Evolutionary conservation across 305 asterid species (phyloP), one percentile per base, ranked within the genome.

Genomic region (Solanum aculeatissimum): DNA sequence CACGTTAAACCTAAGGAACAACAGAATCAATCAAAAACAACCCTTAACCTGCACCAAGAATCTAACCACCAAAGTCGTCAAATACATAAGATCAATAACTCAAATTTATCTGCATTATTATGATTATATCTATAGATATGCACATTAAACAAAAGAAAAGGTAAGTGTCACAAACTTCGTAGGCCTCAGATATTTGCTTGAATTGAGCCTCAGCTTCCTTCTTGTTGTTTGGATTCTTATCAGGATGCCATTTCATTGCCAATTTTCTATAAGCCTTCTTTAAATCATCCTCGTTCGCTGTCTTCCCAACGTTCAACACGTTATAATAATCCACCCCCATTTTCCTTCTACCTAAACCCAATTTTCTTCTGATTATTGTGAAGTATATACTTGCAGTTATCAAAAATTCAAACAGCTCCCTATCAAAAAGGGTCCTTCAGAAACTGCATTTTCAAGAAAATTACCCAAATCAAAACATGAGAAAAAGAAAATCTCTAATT

Each of bases 201-300:
- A 96, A 96, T 89, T 89, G 90, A 86, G 94, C 95, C 91, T 96
- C 99, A 7, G 98, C 99, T 89, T 94, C 97, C 58, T 66, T 87
- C 88, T 95, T 96, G 87, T 92, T 89, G 86, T 85, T 89, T 71
- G 98, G 98, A 82, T 96, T 96, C 88, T 94, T 94, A 88, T 94
- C 98, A 9, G 99, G 99, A 87, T 96, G 98, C 98, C 99, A 95
- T 95, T 92, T 95, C 99, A 95, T 96, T 1, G 98, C 99, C 91
- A 96, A 88, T 89, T 83, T 95, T 89, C 97, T 90, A 86, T 96
- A 96, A 21, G 99, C 91, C 85, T 91, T 96, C 90, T 96, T 96
- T 86, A 96, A 88, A 91, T 96, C 97, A 86, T 97, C 98, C 5
- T 97, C 99, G 8, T 97, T 92, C 21, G 98, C 98, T 12, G 88